Evolutionary conservation across 371 early-diverging fungal species (phyloP).

Genomic region (Dichotomocladium elegans): DNA sequence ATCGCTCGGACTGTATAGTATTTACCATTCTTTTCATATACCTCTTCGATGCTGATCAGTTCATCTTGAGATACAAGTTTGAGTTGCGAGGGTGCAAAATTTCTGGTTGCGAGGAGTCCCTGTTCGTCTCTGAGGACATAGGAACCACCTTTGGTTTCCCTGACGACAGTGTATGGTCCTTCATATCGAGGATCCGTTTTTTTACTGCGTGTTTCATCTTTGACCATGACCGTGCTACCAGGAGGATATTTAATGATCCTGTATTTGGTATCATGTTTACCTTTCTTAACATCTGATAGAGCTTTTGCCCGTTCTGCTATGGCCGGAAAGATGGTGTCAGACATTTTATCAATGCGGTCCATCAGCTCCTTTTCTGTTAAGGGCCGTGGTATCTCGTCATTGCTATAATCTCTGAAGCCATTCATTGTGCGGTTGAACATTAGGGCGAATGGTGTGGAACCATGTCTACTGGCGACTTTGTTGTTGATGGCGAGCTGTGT

Average conservation of each 20-base stretch:
- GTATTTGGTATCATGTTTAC: constrained; percentile 7
- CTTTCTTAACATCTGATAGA: neutral
- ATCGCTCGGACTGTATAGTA: too few species aligned
- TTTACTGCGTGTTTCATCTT: neutral
- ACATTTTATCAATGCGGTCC: constrained; percentile 11
- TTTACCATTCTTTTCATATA: constrained; percentile 1
- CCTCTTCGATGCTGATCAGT: neutral
- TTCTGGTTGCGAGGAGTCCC: constrained; percentile 6
- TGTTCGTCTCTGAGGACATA: constrained; percentile 13
- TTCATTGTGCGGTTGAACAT: constrained; percentile 16
- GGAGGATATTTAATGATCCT: constrained; percentile 1
- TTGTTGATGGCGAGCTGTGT: constrained; percentile 1
- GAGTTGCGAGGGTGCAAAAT: constrained; percentile 11
- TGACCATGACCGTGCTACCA: constrained; percentile 6
- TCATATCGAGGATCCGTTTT: constrained; percentile 8
- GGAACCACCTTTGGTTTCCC: constrained; percentile 11
- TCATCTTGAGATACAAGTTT: constrained; percentile 14
- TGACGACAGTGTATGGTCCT: constrained; percentile 15
- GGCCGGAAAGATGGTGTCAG: constrained; percentile 16
- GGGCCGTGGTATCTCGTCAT: neutral
- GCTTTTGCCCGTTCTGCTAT: constrained; percentile 12
- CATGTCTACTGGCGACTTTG: neutral
- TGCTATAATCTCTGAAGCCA: constrained; percentile 11
- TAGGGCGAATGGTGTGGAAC: constrained; percentile 1
- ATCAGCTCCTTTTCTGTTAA: constrained; percentile 3